Percentiles rank a stretch among this genome's conserved stretches.
Conservation (phyloP, 139 green algal genomes). For the Desmodesmus armatus region DNA sequence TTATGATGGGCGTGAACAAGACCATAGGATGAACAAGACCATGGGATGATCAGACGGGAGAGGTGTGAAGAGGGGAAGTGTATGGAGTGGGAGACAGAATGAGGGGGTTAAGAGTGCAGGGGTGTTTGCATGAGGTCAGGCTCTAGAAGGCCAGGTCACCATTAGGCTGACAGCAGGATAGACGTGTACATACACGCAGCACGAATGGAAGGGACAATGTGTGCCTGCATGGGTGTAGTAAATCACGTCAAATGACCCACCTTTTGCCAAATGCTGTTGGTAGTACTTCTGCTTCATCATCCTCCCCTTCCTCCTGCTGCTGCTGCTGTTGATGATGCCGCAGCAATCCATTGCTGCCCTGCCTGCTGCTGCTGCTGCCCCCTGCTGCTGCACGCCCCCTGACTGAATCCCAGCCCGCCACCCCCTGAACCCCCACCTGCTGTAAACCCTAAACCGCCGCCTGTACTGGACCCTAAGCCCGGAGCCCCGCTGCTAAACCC, state of each 20-base stretch:
- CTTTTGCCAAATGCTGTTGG: slow-evolving; percentile 84
- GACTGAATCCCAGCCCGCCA: slow-evolving; percentile 55
- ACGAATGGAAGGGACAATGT: neutral
- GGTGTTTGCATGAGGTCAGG: no score
- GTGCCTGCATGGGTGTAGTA: neutral
- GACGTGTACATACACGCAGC: neutral
- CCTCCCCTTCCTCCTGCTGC: slow-evolving; percentile 35
- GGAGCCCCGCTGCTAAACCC: slow-evolving; percentile 45
- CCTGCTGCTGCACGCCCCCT: neutral
- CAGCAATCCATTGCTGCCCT: neutral
- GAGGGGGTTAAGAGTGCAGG: no score
- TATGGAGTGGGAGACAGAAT: no score
- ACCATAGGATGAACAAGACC: no score
- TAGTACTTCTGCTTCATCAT: slow-evolving; percentile 65
- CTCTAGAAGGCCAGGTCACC: no score
- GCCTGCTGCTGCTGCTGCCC: slow-evolving; percentile 24
- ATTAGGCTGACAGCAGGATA: neutral
- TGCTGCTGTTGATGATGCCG: neutral
- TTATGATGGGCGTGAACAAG: no score
- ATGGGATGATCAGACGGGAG: no score
- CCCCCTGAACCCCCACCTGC: slow-evolving; percentile 12
- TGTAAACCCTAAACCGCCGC: slow-evolving; percentile 27
- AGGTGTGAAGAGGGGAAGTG: no score
- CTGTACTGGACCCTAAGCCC: slow-evolving; percentile 34
- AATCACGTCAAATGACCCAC: slow-evolving; percentile 26